Conservation (phyloP, 768 basidiomycete species). For the Mycena epipterygia region DNA sequence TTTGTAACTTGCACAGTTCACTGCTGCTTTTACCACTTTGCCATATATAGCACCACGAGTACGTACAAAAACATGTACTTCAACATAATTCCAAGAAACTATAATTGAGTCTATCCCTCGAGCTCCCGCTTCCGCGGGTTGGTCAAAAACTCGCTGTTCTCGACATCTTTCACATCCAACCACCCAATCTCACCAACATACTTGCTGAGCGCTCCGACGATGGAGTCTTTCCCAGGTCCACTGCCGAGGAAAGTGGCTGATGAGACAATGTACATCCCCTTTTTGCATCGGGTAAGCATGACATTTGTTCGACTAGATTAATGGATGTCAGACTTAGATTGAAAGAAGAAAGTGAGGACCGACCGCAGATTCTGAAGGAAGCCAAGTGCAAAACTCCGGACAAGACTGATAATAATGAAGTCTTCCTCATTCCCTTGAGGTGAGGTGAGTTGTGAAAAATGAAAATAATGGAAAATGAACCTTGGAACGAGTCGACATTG, state of each 20-base stretch:
- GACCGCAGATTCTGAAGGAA: slow-evolving; percentile 72
- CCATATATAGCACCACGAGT: slow-evolving; percentile 10
- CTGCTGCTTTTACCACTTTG: slow-evolving; percentile 24
- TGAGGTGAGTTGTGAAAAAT: slow-evolving; percentile 12
- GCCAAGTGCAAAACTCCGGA: slow-evolving; percentile 70
- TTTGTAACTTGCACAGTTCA: slow-evolving; percentile 41
- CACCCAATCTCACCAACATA: slow-evolving; percentile 55
- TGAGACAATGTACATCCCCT: slow-evolving; percentile 82
- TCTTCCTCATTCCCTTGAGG: slow-evolving; percentile 87
- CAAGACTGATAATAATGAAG: slow-evolving; percentile 80
- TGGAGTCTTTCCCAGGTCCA: slow-evolving; percentile 61
- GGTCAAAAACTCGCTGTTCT: slow-evolving; percentile 49
- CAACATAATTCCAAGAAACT: slow-evolving; percentile 12
- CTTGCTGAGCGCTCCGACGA: slow-evolving; percentile 59
- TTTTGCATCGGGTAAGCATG: slow-evolving; percentile 87
- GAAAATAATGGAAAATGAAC: not conserved
- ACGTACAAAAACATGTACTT: slow-evolving; percentile 23
- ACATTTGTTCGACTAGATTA: slow-evolving; percentile 79
- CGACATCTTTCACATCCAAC: slow-evolving; percentile 54
- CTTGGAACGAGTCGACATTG: slow-evolving; percentile 37
- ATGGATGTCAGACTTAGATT: not conserved
- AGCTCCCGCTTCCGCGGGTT: slow-evolving; percentile 30
- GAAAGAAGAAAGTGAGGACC: not conserved
- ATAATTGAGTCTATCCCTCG: not conserved
- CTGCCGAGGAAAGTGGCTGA: slow-evolving; percentile 69